Conservation (phyloP, 441 rosid genomes). For the Pelargonium myrrhifolium region DNA sequence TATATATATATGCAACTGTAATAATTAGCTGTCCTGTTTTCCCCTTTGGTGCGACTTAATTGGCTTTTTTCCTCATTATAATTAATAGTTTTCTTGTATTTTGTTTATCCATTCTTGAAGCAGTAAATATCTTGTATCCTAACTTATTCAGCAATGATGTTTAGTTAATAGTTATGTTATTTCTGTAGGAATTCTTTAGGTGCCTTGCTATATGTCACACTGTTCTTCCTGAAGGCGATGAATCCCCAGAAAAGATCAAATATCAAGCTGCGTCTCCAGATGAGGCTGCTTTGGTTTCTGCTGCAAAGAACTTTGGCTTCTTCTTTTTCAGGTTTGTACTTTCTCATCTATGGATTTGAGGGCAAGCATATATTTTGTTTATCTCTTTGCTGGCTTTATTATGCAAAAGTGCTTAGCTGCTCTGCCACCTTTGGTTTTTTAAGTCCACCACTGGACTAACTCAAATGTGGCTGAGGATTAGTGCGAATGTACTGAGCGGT, state of each 20-base stretch:
- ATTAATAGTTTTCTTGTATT: neutral
- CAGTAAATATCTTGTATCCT: neutral
- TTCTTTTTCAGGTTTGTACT: slow-evolving; percentile 73
- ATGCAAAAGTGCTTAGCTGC: neutral
- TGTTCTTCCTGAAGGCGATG: slow-evolving; percentile 98
- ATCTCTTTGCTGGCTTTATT: neutral
- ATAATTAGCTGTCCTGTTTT: no score
- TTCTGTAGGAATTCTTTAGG: slow-evolving; percentile 76
- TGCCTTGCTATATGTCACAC: slow-evolving; percentile 98
- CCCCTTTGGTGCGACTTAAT: no score
- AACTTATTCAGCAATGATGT: slow-evolving; percentile 2
- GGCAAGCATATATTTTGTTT: neutral
- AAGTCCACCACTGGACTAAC: neutral
- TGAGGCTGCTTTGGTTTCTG: slow-evolving; percentile 96
- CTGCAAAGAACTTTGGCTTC: slow-evolving; percentile 98
- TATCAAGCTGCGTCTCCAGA: slow-evolving; percentile 99
- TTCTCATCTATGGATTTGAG: neutral
- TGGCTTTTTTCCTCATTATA: no score
- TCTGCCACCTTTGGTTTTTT: neutral
- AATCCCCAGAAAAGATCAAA: slow-evolving; percentile 78
- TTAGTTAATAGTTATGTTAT: slow-evolving; percentile 9
- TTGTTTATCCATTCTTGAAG: neutral
- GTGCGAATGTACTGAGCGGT: neutral
- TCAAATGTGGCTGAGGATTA: neutral
- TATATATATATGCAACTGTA: no score